phyloP scores from a whole-genome alignment of 192 early-diverging fungal species.

The Coemansia sp. region DNA sequence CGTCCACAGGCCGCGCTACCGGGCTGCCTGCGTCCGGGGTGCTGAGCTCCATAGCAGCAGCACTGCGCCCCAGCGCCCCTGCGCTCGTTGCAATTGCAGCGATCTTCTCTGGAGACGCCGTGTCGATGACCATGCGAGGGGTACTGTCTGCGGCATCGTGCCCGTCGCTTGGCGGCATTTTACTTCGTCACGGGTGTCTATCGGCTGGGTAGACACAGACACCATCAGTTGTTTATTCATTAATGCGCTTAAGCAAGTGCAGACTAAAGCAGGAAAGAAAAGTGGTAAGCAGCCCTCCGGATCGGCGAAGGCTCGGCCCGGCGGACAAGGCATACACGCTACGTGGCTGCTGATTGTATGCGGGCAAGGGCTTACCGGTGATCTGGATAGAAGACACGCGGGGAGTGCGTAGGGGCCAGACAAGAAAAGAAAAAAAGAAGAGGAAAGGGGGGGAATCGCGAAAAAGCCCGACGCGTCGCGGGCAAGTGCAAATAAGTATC shows the following conservation, averaged over 20 bases:
- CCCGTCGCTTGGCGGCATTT: conserved; percentile 29
- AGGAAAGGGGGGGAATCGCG: background rate
- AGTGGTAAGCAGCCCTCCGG: background rate
- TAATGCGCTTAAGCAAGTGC: background rate
- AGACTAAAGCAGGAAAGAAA: background rate
- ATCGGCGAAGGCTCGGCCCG: no score
- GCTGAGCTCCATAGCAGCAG: no score
- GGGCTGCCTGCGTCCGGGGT: no score
- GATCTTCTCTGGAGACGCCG: conserved; percentile 28
- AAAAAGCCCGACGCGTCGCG: background rate
- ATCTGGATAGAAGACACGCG: no score
- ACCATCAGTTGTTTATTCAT: background rate
- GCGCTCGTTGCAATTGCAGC: conserved; percentile 9
- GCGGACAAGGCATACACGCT: no score
- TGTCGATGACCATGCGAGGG: conserved; percentile 18
- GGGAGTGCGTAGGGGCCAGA: no score
- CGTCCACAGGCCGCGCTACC: background rate
- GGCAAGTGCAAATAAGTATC: background rate
- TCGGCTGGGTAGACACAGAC: background rate
- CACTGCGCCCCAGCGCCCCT: no score
- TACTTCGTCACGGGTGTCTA: background rate
- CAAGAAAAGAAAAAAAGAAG: background rate
- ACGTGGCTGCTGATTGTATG: no score
- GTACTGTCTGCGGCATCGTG: conserved; percentile 5
- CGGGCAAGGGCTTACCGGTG: background rate